A percentile compares a stretch with the other conserved stretches of the same genome.
phyloP scores from a whole-genome alignment of 192 early-diverging fungal genomes.

The Bifiguratus adelaidae region DNA sequence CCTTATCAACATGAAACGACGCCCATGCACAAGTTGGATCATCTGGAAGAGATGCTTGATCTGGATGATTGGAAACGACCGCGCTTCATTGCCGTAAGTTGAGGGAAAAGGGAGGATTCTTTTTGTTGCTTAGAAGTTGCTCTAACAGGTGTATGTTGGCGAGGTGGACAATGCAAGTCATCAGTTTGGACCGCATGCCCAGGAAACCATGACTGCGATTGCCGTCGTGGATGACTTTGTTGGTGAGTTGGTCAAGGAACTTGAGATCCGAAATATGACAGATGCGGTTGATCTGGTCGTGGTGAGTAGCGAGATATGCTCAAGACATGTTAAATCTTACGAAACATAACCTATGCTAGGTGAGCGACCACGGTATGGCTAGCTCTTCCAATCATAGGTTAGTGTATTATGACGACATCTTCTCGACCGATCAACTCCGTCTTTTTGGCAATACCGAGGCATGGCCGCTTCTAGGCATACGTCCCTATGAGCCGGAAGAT shows the following conservation, averaged over 20 bases:
- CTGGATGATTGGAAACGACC: constrained; percentile 56
- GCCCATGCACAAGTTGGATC: constrained; percentile 42
- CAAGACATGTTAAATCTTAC: too few species aligned
- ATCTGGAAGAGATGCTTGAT: constrained; percentile 66
- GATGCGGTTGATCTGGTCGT: constrained; percentile 48
- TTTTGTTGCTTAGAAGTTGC: too few species aligned
- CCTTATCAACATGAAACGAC: constrained; percentile 33
- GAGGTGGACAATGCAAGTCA: constrained; percentile 79
- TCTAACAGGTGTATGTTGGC: constrained; percentile 74
- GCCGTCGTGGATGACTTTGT: constrained; percentile 46
- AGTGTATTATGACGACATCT: constrained; percentile 63
- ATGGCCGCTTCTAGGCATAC: constrained; percentile 52
- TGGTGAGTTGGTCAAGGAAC: constrained; percentile 38
- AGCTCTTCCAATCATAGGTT: constrained; percentile 28
- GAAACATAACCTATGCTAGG: too few species aligned
- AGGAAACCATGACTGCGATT: constrained; percentile 47
- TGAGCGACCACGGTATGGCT: constrained; percentile 91
- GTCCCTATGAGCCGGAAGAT: constrained; percentile 40
- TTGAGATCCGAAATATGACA: constrained; percentile 46
- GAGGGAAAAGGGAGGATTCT: too few species aligned
- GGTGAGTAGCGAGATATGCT: constrained; percentile 23
- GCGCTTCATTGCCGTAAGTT: constrained; percentile 53
- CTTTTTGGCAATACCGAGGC: constrained; percentile 40
- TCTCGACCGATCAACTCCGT: constrained; percentile 19
- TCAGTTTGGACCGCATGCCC: constrained; percentile 51